These are phyloP conservation scores for Triticum aestivum DNA, from an alignment of 176 grass and related monocot species.

Conservation along the genomic window IWGSC_CS_RefSeq_v2.1 NC_057795.1:36179357-36179856, in stretches of 20 bases:
- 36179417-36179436: slow-evolving; percentile 35
- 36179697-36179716: slow-evolving; percentile 85
- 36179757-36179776: slow-evolving; percentile 70
- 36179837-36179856: slow-evolving; percentile 76
- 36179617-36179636: slow-evolving; percentile 65
- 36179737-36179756: slow-evolving; percentile 76
- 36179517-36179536: slow-evolving; percentile 66
- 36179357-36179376: slow-evolving; percentile 75
- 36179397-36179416: slow-evolving; percentile 71
- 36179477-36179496: slow-evolving; percentile 70
- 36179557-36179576: slow-evolving; percentile 20
- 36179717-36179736: slow-evolving; percentile 78
- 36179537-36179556: slow-evolving; percentile 37
- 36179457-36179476: slow-evolving; percentile 29
- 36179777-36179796: slow-evolving; percentile 77
- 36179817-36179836: slow-evolving; percentile 87
- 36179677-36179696: slow-evolving; percentile 70
- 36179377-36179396: slow-evolving; percentile 61
- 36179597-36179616: slow-evolving; percentile 76
- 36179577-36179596: slow-evolving; percentile 43
- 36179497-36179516: slow-evolving; percentile 66
- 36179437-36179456: slow-evolving; percentile 31
- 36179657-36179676: slow-evolving; percentile 56
- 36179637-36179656: slow-evolving; percentile 78
- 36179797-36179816: slow-evolving; percentile 87